Evolutionary conservation across 106 monocot species (phyloP).

Genomic region (Gastrodia elata): DNA sequence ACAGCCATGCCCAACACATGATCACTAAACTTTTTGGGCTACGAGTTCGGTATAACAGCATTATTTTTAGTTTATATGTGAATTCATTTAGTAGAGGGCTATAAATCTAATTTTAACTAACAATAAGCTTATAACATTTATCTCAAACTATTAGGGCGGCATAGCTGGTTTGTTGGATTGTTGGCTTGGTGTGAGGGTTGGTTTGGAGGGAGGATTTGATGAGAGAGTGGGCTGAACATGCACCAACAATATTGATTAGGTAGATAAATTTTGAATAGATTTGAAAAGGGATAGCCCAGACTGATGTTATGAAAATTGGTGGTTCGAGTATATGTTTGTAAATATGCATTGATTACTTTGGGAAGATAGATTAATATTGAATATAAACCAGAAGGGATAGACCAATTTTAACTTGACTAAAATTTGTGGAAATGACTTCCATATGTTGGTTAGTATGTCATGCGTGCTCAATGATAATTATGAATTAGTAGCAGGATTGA

Average conservation of each 20-base stretch:
- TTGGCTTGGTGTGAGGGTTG: background rate
- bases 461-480: background rate
- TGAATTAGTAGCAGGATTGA: background rate
- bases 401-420: background rate
- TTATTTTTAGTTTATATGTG: too few relatives aligned
- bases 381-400: background rate
- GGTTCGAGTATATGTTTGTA: background rate
- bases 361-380: background rate
- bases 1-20: too few relatives aligned
- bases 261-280: background rate
- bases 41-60: too few relatives aligned
- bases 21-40: too few relatives aligned
- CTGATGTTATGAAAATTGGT: too few relatives aligned
- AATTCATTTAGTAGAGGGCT: too few relatives aligned
- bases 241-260: background rate
- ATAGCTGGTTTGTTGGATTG: too few relatives aligned
- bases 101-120: too few relatives aligned
- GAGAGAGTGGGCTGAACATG: background rate
- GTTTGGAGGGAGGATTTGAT: too few relatives aligned
- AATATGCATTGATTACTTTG: background rate
- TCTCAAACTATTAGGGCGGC: too few relatives aligned
- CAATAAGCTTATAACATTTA: too few relatives aligned
- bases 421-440: background rate
- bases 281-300: too few relatives aligned
- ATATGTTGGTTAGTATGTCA: background rate